Evolutionary conservation across 306 rosid genomes (phyloP).

Genomic region (Dicorynia guianensis): DNA sequence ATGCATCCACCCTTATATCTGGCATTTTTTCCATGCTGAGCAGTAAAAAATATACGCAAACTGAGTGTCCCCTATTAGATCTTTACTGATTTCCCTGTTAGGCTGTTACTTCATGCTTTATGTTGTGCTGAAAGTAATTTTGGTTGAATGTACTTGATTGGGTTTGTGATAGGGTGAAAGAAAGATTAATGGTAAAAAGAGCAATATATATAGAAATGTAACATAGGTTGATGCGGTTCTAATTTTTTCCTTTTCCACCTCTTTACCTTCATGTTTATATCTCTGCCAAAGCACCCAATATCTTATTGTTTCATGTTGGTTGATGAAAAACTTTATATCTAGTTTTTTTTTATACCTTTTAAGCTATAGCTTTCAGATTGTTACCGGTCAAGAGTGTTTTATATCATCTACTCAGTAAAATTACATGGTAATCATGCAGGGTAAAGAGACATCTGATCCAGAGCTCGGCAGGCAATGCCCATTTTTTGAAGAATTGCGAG

Average conservation of each 20-base stretch:
- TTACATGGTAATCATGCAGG: slow-evolving; percentile 53
- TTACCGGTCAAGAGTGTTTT: background rate
- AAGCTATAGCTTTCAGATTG: slow-evolving; percentile 14
- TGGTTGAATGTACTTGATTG: slow-evolving; percentile 5
- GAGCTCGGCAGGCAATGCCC: slow-evolving; percentile 78
- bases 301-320: background rate
- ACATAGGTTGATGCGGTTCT: no score
- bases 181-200: background rate
- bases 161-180: slow-evolving; percentile 2
- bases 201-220: background rate
- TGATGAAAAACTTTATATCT: background rate
- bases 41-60: background rate
- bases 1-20: background rate
- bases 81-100: background rate
- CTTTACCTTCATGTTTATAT: background rate
- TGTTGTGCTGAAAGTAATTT: background rate
- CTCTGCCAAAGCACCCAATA: background rate
- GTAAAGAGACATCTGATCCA: slow-evolving; percentile 85
- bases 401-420: background rate
- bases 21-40: slow-evolving; percentile 11
- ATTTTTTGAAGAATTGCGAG: slow-evolving; percentile 84
- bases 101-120: slow-evolving; percentile 2
- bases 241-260: background rate
- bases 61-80: slow-evolving; percentile 1
- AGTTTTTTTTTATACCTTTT: background rate